Conservation (phyloP, 1,284 basidiomycete species). For the Volvariella surrecta region DNA sequence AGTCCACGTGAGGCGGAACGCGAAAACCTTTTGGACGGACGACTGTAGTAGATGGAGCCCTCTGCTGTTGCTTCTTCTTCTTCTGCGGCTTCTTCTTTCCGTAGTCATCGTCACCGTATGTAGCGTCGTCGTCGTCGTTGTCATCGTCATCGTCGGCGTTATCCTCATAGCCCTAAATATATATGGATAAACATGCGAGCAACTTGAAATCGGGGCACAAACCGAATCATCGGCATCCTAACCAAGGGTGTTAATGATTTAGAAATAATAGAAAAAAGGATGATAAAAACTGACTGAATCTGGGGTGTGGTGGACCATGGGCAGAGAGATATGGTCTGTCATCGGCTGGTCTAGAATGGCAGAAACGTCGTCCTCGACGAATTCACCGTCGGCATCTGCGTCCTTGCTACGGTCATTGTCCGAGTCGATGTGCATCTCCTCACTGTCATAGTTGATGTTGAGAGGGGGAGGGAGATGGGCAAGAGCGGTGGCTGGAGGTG, state of each 20-base stretch:
- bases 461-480: slow-evolving; percentile 16
- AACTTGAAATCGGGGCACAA: slow-evolving; percentile 19
- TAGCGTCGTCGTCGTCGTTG: slow-evolving; percentile 60
- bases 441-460: slow-evolving; percentile 37
- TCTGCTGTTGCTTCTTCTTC: slow-evolving; percentile 68
- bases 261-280: no score
- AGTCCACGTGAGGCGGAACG: slow-evolving; percentile 5
- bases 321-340: slow-evolving; percentile 17
- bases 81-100: slow-evolving; percentile 56
- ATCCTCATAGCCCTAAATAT: slow-evolving; percentile 59
- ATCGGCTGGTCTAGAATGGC: slow-evolving; percentile 12
- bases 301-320: slow-evolving; percentile 15
- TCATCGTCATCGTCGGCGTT: slow-evolving; percentile 46
- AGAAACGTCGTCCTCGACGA: slow-evolving; percentile 40
- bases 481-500: slow-evolving; percentile 17
- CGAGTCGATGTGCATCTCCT: slow-evolving; percentile 40
- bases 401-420: slow-evolving; percentile 29
- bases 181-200: slow-evolving; percentile 15
- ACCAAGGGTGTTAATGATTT: no score
- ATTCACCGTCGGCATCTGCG: slow-evolving; percentile 39
- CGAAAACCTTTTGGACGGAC: slow-evolving; percentile 50
- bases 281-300: slow-evolving; percentile 27
- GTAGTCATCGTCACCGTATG: slow-evolving; percentile 72
- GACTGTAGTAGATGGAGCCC: slow-evolving; percentile 31
- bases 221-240: slow-evolving; percentile 68